Evolutionary conservation across 495 filamentous ascomycete species (phyloP), one percentile per base, ranked within the genome.

Genomic region (Pyronema domesticum): DNA sequence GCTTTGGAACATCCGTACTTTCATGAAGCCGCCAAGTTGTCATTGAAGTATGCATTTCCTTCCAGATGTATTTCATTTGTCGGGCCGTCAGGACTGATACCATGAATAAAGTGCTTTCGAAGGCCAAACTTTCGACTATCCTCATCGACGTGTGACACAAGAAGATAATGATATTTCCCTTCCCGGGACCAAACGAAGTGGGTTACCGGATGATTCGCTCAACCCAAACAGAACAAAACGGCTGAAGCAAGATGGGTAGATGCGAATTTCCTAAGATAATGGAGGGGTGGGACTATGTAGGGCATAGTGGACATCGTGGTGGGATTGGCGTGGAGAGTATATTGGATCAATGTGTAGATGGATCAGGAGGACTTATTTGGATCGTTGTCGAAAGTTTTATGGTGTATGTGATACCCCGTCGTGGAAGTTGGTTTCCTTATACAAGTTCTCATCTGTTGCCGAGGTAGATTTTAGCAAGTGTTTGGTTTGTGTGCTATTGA

Each of bases 151-250:
- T 42, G 89, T 99, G 6, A 93, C 81, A 51, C 82, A 89, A 61
- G 91, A 96, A 60, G 87, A 95, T 63, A 93, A 93, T 63, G 91
- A 95, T 68, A 94, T 95, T 51, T 74, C 85, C 66, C 66, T 94
- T 36, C 86, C 91, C 6, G 91, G 91, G 1, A 95, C 89, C 1
- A 96, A 96, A 70, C 74, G 89, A 46, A 88, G 83, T 57, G 91
- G 86, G 1, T 60, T 94, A 53, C 83, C 85, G 5, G 89, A 94
- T 68, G 89, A 95, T 72, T 79, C 74, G 14, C 57, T 91, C 40
- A 71, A 80, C 44, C 72, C 78, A 30, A 75, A 78, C 6, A 73
- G 73, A 5, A 68, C 65, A 43, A 87, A 88, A 72, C 71, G 83
- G 60, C 51, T 81, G 44, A 86, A 85, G 64, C 81, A 85, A 55